phyloP scores from a whole-genome alignment of 768 basidiomycete species.

The Suillus americanus region DNA sequence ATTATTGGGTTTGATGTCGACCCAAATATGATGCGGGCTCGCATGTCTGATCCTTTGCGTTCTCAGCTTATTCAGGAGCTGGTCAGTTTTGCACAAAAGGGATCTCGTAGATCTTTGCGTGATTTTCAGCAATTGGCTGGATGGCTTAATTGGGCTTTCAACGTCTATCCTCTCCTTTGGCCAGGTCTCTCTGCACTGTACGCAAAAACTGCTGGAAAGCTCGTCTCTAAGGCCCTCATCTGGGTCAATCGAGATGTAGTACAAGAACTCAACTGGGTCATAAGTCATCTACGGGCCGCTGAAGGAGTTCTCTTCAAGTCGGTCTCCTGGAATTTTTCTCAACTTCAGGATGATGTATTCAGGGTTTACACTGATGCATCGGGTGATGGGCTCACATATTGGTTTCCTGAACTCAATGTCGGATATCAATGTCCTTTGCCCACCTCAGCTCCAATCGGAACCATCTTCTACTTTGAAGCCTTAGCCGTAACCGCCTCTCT shows the following conservation, averaged over 20 bases:
- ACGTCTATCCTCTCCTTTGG: no score
- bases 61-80: conserved; percentile 19
- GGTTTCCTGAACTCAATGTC: no score
- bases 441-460: no score
- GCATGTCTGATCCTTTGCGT: conserved; percentile 13
- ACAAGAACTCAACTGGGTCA: accelerated
- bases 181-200: no score
- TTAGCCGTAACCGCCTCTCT: background rate
- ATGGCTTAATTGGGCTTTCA: no score
- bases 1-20: conserved; percentile 40
- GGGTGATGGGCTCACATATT: background rate
- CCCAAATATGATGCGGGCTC: conserved; percentile 23
- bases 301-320: conserved; percentile 27
- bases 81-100: background rate
- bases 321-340: conserved; percentile 10
- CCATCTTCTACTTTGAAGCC: conserved; percentile 31
- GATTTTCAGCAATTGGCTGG: no score
- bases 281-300: background rate
- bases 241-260: no score
- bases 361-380: conserved; percentile 27
- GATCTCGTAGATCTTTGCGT: accelerated
- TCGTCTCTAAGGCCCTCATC: accelerated
- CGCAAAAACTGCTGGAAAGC: no score
- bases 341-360: no score
- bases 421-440: no score